Evolutionary conservation across 1,284 basidiomycete genomes (phyloP).

Genomic region (Marasmius oreades): DNA sequence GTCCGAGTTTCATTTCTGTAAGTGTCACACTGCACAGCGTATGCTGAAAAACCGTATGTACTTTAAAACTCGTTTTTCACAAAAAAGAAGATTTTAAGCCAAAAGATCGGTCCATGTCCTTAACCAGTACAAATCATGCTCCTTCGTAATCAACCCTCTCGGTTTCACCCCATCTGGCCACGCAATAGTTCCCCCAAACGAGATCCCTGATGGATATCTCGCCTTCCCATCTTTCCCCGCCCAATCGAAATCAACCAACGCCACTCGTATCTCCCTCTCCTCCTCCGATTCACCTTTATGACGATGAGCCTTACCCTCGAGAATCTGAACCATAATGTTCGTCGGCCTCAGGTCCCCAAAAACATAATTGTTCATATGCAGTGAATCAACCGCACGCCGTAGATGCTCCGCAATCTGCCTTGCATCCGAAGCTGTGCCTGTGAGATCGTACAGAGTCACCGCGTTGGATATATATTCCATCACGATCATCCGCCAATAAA

Average conservation of each 20-base stretch:
- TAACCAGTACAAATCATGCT: slow-evolving; percentile 1
- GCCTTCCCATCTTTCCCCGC: neutral
- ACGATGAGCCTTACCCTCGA: neutral
- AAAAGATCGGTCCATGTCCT: neutral
- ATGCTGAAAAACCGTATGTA: too few relatives aligned
- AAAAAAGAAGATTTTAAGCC: neutral
- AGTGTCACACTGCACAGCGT: too few relatives aligned
- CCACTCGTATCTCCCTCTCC: neutral
- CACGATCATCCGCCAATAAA: neutral
- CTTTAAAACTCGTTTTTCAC: too few relatives aligned
- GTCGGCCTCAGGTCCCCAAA: neutral
- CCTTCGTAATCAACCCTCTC: neutral
- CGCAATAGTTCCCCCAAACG: neutral
- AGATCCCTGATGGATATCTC: neutral
- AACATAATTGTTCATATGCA: neutral
- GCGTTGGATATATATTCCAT: neutral
- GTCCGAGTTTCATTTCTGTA: too few relatives aligned
- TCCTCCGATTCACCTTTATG: too few relatives aligned
- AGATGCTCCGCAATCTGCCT: neutral
- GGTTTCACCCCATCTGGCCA: neutral
- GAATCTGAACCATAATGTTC: neutral
- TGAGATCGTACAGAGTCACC: neutral
- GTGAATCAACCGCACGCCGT: neutral
- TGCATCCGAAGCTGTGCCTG: neutral
- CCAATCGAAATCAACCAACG: slow-evolving; percentile 2